These are phyloP conservation scores for Hyaloraphidium curvatum DNA, from an alignment of 192 early-diverging fungal species.

Conservation along the genomic window DNA sequence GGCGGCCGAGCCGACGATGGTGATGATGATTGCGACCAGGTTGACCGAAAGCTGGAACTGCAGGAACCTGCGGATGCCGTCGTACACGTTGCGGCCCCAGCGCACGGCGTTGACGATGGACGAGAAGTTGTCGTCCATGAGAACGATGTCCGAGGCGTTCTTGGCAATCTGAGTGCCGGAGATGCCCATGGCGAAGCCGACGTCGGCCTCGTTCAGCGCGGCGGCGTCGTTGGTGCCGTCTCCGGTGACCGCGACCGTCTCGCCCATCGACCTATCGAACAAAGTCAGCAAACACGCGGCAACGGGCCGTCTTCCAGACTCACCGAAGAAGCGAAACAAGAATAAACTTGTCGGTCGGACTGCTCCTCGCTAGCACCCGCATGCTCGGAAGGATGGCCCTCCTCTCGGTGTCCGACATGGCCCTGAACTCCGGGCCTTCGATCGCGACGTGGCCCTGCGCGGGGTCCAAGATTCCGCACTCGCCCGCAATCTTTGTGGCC, in stretches of 20 bases:
- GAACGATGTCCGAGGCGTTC: slow-evolving; percentile 38
- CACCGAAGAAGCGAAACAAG: slow-evolving; percentile 27
- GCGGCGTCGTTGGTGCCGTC: slow-evolving; percentile 42
- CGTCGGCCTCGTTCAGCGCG: slow-evolving; percentile 34
- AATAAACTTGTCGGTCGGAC: slow-evolving; percentile 30
- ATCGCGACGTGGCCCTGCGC: slow-evolving; percentile 30
- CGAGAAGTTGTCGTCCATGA: slow-evolving; percentile 40
- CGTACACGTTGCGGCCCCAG: slow-evolving; percentile 39
- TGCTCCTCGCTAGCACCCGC: slow-evolving; percentile 30
- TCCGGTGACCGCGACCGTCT: slow-evolving; percentile 40
- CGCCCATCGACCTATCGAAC: too few relatives aligned
- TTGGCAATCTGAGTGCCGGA: slow-evolving; percentile 38
- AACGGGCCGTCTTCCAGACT: too few relatives aligned
- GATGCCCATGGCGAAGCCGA: slow-evolving; percentile 43
- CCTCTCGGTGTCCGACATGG: slow-evolving; percentile 26
- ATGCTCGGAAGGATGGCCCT: slow-evolving; percentile 24
- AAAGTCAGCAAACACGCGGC: too few relatives aligned
- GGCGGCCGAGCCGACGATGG: slow-evolving; percentile 30
- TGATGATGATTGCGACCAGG: slow-evolving; percentile 28
- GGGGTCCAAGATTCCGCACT: slow-evolving; percentile 30
- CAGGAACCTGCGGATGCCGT: slow-evolving; percentile 35
- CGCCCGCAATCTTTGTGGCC: slow-evolving; percentile 34
- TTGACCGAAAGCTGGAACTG: slow-evolving; percentile 43
- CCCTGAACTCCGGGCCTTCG: slow-evolving; percentile 35
- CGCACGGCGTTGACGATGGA: slow-evolving; percentile 30